Conservation (phyloP, 2,329 filamentous ascomycete species). For the Berkeleyomyces basicola region DNA sequence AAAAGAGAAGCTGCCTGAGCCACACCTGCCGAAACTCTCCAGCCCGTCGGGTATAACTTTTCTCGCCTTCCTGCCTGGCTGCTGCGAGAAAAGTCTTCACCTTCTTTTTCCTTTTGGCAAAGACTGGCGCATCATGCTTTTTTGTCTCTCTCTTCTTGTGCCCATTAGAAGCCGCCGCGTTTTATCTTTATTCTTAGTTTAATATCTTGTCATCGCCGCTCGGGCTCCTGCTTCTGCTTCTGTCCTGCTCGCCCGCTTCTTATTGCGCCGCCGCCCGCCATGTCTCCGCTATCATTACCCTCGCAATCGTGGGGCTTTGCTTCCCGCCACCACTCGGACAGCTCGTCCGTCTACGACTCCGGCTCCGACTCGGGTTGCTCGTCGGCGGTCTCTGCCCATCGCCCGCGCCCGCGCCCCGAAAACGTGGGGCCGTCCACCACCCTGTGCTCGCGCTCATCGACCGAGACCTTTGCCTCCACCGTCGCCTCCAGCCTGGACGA, state of each 20-base stretch:
- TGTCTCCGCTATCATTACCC: background rate
- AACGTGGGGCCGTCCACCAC: conserved; percentile 26
- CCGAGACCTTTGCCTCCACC: conserved; percentile 68
- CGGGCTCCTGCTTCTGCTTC: background rate
- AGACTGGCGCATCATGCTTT: too few species aligned
- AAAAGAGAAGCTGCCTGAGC: background rate
- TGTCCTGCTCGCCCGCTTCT: background rate
- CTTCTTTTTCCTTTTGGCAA: too few species aligned
- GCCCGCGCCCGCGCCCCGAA: background rate
- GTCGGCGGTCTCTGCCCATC: background rate
- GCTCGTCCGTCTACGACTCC: conserved; percentile 16
- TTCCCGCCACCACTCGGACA: conserved; percentile 15
- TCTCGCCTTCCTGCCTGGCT: background rate
- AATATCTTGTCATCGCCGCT: background rate
- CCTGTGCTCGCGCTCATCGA: conserved; percentile 40
- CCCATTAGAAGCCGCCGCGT: too few species aligned
- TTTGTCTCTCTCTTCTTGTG: background rate
- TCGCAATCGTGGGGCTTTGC: background rate
- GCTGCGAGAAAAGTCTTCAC: background rate
- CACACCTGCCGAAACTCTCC: background rate
- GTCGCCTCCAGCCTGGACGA: conserved; percentile 44
- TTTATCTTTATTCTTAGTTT: too few species aligned
- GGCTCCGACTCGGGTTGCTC: background rate
- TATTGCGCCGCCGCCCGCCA: background rate
- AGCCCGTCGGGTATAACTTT: background rate